Percentiles rank a stretch among this genome's conserved stretches.
Conservation (phyloP, 2,329 filamentous ascomycete genomes). For the Xylariaceae sp. region DNA sequence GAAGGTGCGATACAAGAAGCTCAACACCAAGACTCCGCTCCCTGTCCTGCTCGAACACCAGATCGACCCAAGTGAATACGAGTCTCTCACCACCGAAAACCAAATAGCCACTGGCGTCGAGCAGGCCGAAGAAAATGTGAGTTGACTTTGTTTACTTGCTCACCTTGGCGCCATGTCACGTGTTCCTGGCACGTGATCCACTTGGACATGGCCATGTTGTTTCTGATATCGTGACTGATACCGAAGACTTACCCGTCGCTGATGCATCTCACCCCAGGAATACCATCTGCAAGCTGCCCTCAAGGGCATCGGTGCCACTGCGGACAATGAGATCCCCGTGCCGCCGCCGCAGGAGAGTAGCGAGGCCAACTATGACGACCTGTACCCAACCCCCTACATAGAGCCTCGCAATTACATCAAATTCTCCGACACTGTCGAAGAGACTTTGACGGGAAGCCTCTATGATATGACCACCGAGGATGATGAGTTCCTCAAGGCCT, state of each 20-base stretch:
- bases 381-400: conserved; percentile 73
- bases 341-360: conserved; percentile 54
- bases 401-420: conserved; percentile 92
- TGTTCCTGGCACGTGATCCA: conserved; percentile 37
- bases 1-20: conserved; percentile 79
- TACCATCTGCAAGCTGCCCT: conserved; percentile 85
- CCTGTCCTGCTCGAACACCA: conserved; percentile 84
- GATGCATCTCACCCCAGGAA: conserved; percentile 51
- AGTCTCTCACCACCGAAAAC: conserved; percentile 73
- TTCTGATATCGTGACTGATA: conserved; percentile 5
- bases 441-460: conserved; percentile 70
- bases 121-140: conserved; percentile 92
- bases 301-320: conserved; percentile 46
- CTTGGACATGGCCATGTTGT: conserved; percentile 2
- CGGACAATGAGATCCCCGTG: conserved; percentile 57
- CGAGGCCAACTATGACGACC: conserved; percentile 73
- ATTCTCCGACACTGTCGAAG: conserved; percentile 96
- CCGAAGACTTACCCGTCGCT: background rate
- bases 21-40: conserved; percentile 83
- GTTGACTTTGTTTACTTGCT: conserved; percentile 43
- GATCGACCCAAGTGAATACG: conserved; percentile 79
- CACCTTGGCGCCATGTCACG: conserved; percentile 36
- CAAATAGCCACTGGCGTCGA: conserved; percentile 95
- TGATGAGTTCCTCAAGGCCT: conserved; percentile 71
- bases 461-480: conserved; percentile 96